A percentile compares a stretch with the other conserved stretches of the same genome.
Evolutionary conservation across 805 yeast genomes (phyloP).

Genomic region (Starmera quercuum): DNA sequence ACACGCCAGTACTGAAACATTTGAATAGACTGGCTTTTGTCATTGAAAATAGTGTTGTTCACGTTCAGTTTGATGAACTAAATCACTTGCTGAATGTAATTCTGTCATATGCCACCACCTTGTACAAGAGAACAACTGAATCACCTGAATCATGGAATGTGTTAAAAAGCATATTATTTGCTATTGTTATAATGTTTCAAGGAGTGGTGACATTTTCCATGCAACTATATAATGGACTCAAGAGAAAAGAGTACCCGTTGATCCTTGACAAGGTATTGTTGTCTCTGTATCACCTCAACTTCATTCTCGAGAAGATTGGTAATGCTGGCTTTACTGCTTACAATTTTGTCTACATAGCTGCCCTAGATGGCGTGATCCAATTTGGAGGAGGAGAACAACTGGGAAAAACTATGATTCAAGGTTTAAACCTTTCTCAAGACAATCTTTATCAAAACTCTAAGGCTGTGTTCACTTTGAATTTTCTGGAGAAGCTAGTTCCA

Average conservation of each 20-base stretch:
- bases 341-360: constrained; percentile 47
- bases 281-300: constrained; percentile 36
- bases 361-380: constrained; percentile 34
- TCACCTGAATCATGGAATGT: constrained; percentile 25
- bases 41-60: constrained; percentile 28
- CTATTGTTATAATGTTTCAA: constrained; percentile 42
- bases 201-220: constrained; percentile 35
- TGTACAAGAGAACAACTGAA: constrained; percentile 5
- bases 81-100: constrained; percentile 9
- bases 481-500: constrained; percentile 22
- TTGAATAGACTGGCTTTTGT: constrained; percentile 41
- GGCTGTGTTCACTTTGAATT: constrained; percentile 21
- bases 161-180: constrained; percentile 35
- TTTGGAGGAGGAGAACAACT: constrained; percentile 19
- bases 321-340: constrained; percentile 60
- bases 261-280: constrained; percentile 27
- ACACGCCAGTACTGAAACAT: constrained; percentile 39
- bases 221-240: constrained; percentile 15
- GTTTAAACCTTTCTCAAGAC: constrained; percentile 13
- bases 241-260: constrained; percentile 8
- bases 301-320: constrained; percentile 45
- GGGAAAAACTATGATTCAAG: constrained; percentile 21
- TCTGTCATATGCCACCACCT: constrained; percentile 5
- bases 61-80: constrained; percentile 10
- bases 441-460: constrained; percentile 20